Percentiles rank a stretch among this genome's conserved stretches.
These are phyloP conservation scores for Syzygium oleosum DNA, from an alignment of 345 rosid genomes.

Conservation along the genomic window DNA sequence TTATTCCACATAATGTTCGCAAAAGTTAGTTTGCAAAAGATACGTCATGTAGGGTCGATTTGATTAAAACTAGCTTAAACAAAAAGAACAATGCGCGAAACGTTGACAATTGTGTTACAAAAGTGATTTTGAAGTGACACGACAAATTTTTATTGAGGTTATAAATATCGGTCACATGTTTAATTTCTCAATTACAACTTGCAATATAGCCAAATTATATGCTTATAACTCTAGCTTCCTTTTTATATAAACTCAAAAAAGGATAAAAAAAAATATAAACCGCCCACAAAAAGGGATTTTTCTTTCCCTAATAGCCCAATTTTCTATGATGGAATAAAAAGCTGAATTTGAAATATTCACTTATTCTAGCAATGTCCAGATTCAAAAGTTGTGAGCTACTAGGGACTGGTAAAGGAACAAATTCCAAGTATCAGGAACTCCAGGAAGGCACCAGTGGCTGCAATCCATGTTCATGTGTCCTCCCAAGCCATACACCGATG, in stretches of 20 bases:
- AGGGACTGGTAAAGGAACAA: conserved; percentile 25
- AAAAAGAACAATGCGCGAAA: no score
- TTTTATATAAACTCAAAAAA: not conserved
- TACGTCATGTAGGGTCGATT: no score
- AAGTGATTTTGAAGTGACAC: no score
- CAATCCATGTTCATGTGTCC: conserved; percentile 38
- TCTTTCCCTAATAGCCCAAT: not conserved
- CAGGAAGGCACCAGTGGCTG: conserved; percentile 62
- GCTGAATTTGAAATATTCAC: not conserved
- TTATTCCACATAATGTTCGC: no score
- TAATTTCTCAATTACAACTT: not conserved
- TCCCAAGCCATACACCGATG: conserved; percentile 39
- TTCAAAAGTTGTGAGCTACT: not conserved
- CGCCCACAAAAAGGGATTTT: not conserved
- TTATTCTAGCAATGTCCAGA: not conserved
- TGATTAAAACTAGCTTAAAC: no score
- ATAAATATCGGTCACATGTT: no score
- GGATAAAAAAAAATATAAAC: not conserved
- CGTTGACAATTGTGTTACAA: no score
- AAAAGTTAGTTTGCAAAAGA: no score
- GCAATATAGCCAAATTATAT: not conserved
- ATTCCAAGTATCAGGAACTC: conserved; percentile 66
- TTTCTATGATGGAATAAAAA: not conserved
- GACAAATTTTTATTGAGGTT: no score
- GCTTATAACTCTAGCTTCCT: not conserved